Evolutionary conservation across 768 basidiomycete genomes (phyloP).

Genomic region (Termitomyces sp.): DNA sequence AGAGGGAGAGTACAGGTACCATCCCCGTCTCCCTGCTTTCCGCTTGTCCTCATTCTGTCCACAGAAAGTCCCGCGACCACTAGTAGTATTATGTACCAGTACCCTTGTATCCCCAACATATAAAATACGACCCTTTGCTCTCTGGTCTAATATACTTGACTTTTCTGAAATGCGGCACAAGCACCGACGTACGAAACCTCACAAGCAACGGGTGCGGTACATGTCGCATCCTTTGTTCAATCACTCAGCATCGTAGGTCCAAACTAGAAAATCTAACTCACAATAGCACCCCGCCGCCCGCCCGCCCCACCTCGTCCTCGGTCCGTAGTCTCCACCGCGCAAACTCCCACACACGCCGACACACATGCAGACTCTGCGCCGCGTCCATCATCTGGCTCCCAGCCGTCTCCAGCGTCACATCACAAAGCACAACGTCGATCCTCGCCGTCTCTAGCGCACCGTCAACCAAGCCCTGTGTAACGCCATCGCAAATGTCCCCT

Average conservation of each 20-base stretch:
- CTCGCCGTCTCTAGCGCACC: constrained; percentile 22
- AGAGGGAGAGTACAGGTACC: constrained; percentile 89
- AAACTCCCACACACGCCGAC: constrained; percentile 68
- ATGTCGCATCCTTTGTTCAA: constrained; percentile 68
- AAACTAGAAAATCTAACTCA: constrained; percentile 24
- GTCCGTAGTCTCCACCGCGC: constrained; percentile 46
- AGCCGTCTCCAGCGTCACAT: constrained; percentile 82
- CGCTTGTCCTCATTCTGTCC: too few relatives aligned
- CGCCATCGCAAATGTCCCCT: constrained; percentile 67
- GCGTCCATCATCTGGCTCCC: constrained; percentile 66
- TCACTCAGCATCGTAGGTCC: not conserved
- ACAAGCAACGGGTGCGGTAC: constrained; percentile 70
- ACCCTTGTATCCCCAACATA: constrained; percentile 6
- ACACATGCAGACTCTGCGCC: constrained; percentile 65
- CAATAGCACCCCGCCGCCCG: constrained; percentile 53
- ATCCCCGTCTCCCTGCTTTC: too few relatives aligned
- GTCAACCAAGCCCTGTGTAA: constrained; percentile 40
- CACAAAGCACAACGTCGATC: constrained; percentile 79
- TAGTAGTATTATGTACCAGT: not conserved
- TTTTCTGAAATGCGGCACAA: constrained; percentile 57
- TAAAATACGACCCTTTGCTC: not conserved
- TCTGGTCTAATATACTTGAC: constrained; percentile 51
- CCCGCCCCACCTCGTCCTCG: constrained; percentile 35
- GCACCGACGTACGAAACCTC: constrained; percentile 48
- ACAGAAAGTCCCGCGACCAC: too few relatives aligned